Conservation (phyloP, 495 filamentous ascomycete species). For the Hypoxylon crocopeplum region DNA sequence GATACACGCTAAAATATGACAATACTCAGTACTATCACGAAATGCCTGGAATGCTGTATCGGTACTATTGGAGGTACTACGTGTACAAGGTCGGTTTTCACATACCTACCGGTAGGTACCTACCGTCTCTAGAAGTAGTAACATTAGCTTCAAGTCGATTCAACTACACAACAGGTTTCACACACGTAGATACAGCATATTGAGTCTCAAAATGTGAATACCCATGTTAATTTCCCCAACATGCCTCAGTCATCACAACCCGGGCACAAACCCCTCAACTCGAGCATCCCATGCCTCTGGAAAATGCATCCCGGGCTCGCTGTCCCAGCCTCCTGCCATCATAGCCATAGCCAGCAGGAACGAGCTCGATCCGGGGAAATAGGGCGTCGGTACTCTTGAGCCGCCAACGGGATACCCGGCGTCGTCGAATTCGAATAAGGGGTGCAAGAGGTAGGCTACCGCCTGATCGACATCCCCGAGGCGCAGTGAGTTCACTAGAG, state of each 20-base stretch:
- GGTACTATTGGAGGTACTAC: no score
- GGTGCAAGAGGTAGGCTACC: constrained; percentile 56
- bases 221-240: neutral
- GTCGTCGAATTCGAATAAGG: constrained; percentile 57
- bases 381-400: constrained; percentile 60
- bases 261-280: constrained; percentile 54
- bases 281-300: constrained; percentile 53
- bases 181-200: no score
- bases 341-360: constrained; percentile 60
- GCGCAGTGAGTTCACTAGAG: constrained; percentile 55
- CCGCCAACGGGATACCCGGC: constrained; percentile 60
- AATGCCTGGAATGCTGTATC: no score
- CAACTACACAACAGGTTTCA: no score
- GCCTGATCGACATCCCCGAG: constrained; percentile 55
- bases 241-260: constrained; percentile 21
- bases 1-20: no score
- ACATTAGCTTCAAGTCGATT: no score
- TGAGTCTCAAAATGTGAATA: no score
- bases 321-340: constrained; percentile 64
- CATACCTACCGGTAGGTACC: no score
- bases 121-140: no score
- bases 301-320: constrained; percentile 49
- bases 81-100: no score
- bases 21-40: no score
- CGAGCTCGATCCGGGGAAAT: constrained; percentile 57